Evolutionary conservation across 257 asterid genomes (phyloP).

Genomic region (Capsicum pubescens): DNA sequence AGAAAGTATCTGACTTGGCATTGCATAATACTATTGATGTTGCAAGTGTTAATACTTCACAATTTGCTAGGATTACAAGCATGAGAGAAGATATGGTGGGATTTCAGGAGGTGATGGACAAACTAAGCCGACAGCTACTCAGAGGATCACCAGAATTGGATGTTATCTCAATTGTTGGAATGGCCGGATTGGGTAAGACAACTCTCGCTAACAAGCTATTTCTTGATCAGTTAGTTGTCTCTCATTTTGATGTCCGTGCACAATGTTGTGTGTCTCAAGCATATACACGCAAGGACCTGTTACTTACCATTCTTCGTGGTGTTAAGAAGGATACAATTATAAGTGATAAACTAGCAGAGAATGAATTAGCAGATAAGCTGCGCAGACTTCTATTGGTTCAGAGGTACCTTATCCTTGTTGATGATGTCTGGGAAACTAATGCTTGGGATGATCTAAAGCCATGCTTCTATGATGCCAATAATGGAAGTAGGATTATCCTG

Average conservation of each 20-base stretch:
- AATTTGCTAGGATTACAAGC: not conserved
- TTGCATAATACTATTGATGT: not conserved
- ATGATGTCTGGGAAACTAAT: slow-evolving; percentile 46
- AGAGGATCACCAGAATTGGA: slow-evolving; percentile 20
- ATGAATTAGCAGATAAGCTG: slow-evolving; percentile 17
- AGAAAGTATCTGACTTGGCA: not conserved
- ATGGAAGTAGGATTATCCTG: slow-evolving; percentile 44
- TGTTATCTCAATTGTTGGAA: slow-evolving; percentile 43
- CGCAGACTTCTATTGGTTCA: slow-evolving; percentile 34
- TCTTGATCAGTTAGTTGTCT: slow-evolving; percentile 20
- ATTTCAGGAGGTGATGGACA: slow-evolving; percentile 15
- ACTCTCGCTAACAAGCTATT: slow-evolving; percentile 44
- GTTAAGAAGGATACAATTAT: not conserved
- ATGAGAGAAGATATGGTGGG: slow-evolving; percentile 37
- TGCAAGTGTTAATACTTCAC: not conserved
- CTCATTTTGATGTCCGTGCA: slow-evolving; percentile 35
- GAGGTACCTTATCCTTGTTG: slow-evolving; percentile 45
- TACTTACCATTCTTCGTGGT: slow-evolving; percentile 33
- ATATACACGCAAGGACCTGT: slow-evolving; percentile 8
- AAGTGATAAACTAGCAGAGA: not conserved
- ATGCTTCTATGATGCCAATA: not conserved
- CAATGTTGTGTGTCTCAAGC: slow-evolving; percentile 43
- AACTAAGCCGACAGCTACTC: slow-evolving; percentile 22
- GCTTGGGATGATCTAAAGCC: slow-evolving; percentile 33
- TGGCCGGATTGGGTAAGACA: slow-evolving; percentile 55